Evolutionary conservation across 257 asterid genomes (phyloP), one percentile per base, ranked within the genome.

Genomic region (Ballota nigra): DNA sequence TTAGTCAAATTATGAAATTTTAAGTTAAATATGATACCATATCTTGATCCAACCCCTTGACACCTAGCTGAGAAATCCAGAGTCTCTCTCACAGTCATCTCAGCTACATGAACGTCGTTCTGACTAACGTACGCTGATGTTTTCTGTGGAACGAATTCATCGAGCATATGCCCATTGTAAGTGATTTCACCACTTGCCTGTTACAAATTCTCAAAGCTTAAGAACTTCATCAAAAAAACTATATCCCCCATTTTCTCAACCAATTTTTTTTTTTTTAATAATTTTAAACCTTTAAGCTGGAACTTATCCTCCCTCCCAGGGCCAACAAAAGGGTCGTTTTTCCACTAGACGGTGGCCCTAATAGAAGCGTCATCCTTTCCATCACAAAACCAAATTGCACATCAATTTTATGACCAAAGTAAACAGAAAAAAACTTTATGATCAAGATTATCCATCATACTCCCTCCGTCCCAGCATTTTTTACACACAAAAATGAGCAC

Each of bases 301-400:
- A 66, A 68, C 70, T 86, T 51, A 89, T 20, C 58, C 86, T 85
- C 51, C 51, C 51, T 43, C 15, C 51, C 51, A 43, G 6, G 13
- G 51, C 16, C 51, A 43, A 43, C 51, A 43, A 73, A 41, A 86
- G 86, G 28, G 88, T 85, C 51, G 96, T 86, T 76, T 89, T 89
- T 33, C 96, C 96, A 13, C 88, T 81, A 1, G 96, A 83, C 0
- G 92, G 92, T 7, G 96, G 92, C 10, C 96, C 92, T 55, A 89
- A 64, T 8, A 89, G 76, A 69, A 89, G 89, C 1, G 92, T 73
- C 92, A 86, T 85, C 89, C 96, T 88, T 70, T 43, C 51, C 18
- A 43, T 2, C 51, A 43, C 51, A 18, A 43, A 43, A 68, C 20
- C 45, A n/a, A 29, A 66, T n/a, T 55, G 43, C 9, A 33, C 57